Conservation (phyloP, 2,329 filamentous ascomycete species). For the Plectosphaerella plurivora region DNA sequence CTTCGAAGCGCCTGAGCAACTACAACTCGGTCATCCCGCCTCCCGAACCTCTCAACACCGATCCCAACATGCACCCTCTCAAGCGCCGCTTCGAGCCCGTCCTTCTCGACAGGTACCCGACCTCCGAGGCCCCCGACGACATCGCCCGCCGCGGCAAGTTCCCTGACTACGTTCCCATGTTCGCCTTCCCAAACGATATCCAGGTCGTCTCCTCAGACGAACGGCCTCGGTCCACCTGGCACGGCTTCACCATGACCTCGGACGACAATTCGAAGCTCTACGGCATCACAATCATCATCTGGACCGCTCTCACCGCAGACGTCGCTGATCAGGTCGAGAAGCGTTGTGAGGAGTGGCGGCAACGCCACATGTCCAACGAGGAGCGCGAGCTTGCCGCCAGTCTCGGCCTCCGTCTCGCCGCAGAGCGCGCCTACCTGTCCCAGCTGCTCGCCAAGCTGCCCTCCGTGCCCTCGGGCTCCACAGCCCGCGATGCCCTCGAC, state of each 20-base stretch:
- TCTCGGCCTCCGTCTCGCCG: slow-evolving; percentile 79
- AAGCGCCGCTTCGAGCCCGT: slow-evolving; percentile 93
- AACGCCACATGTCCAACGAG: slow-evolving; percentile 81
- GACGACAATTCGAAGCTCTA: slow-evolving; percentile 90
- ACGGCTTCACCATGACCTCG: slow-evolving; percentile 97
- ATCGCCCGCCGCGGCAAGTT: slow-evolving; percentile 76
- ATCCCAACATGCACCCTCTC: slow-evolving; percentile 92
- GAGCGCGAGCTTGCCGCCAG: slow-evolving; percentile 91
- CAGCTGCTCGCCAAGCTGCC: slow-evolving; percentile 81
- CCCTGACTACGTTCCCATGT: slow-evolving; percentile 98
- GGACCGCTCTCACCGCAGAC: slow-evolving; percentile 79
- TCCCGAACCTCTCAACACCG: slow-evolving; percentile 83
- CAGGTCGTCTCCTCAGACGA: slow-evolving; percentile 95
- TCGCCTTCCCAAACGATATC: slow-evolving; percentile 97
- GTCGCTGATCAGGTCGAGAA: slow-evolving; percentile 80
- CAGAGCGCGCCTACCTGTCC: slow-evolving; percentile 85
- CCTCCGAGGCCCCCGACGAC: slow-evolving; percentile 77
- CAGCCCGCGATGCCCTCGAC: slow-evolving; percentile 77
- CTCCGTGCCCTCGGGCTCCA: slow-evolving; percentile 72
- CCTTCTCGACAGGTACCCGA: slow-evolving; percentile 89
- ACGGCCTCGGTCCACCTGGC: slow-evolving; percentile 93
- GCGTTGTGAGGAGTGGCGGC: slow-evolving; percentile 81
- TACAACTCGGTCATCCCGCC: slow-evolving; percentile 97
- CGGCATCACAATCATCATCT: slow-evolving; percentile 85
- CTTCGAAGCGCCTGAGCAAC: slow-evolving; percentile 84